Evolutionary conservation across 495 filamentous ascomycete species (phyloP), one percentile per base, ranked within the genome.

Genomic region (Neurospora discreta): DNA sequence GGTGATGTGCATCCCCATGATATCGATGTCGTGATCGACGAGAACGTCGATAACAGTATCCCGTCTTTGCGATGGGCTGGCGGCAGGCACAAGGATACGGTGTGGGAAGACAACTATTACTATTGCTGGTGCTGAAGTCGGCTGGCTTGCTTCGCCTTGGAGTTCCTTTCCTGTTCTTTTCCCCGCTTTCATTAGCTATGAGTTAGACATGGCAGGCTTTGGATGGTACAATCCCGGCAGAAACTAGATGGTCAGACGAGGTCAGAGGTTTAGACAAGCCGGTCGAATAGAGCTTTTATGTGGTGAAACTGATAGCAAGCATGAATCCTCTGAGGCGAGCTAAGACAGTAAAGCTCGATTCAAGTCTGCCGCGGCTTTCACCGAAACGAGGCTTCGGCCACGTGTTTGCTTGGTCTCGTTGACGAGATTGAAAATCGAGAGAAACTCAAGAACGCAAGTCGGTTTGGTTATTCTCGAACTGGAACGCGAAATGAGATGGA

Each of bases 31-130:
- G 72, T 85, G 6, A 82, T 79, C 73, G 81, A 84, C 3, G 81
- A 84, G 16, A 77, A 84, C 23, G 79, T 84, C 39, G 72, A 76
- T 23, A 79, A 82, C 4, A 82, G 81, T 52, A 82, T 87, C 52
- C 79, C 84, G 0, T 82, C 82, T 72, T 73, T 87, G 74, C 80
- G 81, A 77, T 87, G 85, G 84, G 82, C 82, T 70, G 82, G 80
- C 4, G 74, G 73, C 4, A 80, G 75, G 11, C 75, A 72, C 26
- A 77, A 76, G 23, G 81, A 88, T 20, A 85, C 94, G 46, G 89
- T 91, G 69, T 98, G 94, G 94, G 80, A 92, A 69, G 85, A 85
- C 73, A 95, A 95, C 77, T 91, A 95, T 84, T 96, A 94, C 82
- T 97, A 90, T 81, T 90, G 88, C 67, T 97, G 94, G 94, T 95